phyloP scores from a whole-genome alignment of 148 eudicot genomes.

The Mesembryanthemum crystallinum region DNA sequence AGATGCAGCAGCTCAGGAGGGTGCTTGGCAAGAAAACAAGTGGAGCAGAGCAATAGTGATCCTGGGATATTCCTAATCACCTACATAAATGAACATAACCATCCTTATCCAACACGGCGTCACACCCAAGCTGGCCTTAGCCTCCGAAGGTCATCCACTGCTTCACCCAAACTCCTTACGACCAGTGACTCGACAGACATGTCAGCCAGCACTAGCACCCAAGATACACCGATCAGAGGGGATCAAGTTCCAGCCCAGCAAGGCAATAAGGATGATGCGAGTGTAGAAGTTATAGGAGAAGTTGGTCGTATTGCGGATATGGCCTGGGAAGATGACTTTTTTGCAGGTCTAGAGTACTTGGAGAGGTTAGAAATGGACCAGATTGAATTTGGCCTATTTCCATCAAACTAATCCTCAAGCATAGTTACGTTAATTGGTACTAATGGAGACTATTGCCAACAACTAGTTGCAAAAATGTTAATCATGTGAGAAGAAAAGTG shows the following conservation, averaged over 20 bases:
- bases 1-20: slow-evolving; percentile 76
- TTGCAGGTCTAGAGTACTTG: slow-evolving; percentile 28
- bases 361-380: slow-evolving; percentile 8
- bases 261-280: background rate
- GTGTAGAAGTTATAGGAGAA: background rate
- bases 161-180: background rate
- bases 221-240: background rate
- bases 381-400: background rate
- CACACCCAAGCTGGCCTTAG: slow-evolving; percentile 72
- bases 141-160: slow-evolving; percentile 3
- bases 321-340: slow-evolving; percentile 25
- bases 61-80: slow-evolving; percentile 50
- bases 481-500: too few species aligned
- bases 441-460: background rate
- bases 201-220: background rate
- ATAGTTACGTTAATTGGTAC: background rate
- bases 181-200: background rate
- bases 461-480: too few species aligned
- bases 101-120: slow-evolving; percentile 63
- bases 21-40: slow-evolving; percentile 80
- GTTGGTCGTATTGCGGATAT: background rate
- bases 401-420: background rate
- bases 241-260: background rate
- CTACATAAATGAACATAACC: slow-evolving; percentile 76
- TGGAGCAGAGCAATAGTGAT: slow-evolving; percentile 56